Conservation (phyloP, 306 rosid species). For the Medicago ruthenica region DNA sequence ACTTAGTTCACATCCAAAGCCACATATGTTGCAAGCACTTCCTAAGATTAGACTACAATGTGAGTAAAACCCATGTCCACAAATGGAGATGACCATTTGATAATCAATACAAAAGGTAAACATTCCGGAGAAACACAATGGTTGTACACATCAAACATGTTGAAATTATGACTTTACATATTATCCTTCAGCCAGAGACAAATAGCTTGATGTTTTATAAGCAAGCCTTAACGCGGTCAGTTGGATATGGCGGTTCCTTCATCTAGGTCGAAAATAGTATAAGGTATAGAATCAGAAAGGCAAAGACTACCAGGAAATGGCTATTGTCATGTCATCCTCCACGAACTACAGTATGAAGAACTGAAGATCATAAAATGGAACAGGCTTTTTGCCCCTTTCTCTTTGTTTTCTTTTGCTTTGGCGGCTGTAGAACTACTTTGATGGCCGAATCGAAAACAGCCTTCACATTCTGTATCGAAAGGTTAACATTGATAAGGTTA, state of each 20-base stretch:
- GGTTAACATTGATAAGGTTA: constrained; percentile 12
- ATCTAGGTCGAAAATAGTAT: constrained; percentile 51
- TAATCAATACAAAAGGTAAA: constrained; percentile 49
- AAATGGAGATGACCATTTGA: constrained; percentile 40
- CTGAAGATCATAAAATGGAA: constrained; percentile 70
- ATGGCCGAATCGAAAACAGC: constrained; percentile 95
- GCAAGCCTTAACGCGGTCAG: constrained; percentile 53
- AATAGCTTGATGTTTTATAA: constrained; percentile 48
- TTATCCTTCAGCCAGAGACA: constrained; percentile 54
- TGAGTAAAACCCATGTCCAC: constrained; percentile 46
- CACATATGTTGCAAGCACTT: constrained; percentile 41
- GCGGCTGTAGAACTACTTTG: constrained; percentile 95
- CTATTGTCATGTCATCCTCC: constrained; percentile 59
- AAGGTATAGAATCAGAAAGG: constrained; percentile 46
- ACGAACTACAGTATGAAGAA: constrained; percentile 37
- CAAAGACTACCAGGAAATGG: constrained; percentile 52
- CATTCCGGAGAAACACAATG: constrained; percentile 38
- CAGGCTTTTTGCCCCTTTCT: constrained; percentile 82
- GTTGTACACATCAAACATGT: constrained; percentile 47
- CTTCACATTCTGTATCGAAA: constrained; percentile 80
- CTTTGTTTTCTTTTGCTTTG: constrained; percentile 83
- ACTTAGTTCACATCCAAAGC: constrained; percentile 45
- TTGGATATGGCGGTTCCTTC: constrained; percentile 50
- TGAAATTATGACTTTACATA: constrained; percentile 60
- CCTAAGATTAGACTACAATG: constrained; percentile 57